These are phyloP conservation scores for Penicillium longicatenatum DNA, from an alignment of 495 filamentous ascomycete species.

Conservation along the genomic window DNA sequence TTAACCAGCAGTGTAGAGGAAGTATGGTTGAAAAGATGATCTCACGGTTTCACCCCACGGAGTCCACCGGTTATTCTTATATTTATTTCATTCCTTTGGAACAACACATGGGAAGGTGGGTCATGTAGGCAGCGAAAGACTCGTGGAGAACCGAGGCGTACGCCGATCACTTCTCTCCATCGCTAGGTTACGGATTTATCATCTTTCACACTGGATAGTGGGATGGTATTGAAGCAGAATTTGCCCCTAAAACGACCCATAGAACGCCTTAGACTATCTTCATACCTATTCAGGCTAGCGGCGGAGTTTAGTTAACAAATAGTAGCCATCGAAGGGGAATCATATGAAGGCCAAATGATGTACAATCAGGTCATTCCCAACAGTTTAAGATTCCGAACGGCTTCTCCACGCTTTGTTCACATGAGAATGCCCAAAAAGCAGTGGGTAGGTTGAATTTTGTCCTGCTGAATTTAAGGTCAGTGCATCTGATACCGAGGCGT, in stretches of 20 bases:
- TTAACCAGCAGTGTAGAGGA: neutral
- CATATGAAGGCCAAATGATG: neutral
- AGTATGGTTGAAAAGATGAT: neutral
- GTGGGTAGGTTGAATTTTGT: neutral
- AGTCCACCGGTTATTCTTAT: neutral
- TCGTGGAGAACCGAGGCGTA: neutral
- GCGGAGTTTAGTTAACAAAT: neutral
- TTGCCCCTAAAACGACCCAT: neutral
- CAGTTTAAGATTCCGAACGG: neutral
- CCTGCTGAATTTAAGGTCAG: neutral
- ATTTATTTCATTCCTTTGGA: neutral
- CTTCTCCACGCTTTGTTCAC: neutral
- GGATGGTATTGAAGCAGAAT: neutral
- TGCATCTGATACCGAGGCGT: neutral
- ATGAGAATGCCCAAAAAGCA: neutral
- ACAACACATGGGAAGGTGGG: neutral
- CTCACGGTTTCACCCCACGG: neutral
- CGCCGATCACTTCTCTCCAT: neutral
- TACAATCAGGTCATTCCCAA: neutral
- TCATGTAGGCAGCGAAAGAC: neutral
- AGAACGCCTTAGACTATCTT: neutral
- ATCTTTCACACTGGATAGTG: neutral
- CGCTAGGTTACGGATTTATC: neutral
- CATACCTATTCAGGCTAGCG: neutral
- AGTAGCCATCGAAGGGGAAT: neutral